phyloP scores from a whole-genome alignment of 169 alveolate genomes.

The Babesia bovis region DNA sequence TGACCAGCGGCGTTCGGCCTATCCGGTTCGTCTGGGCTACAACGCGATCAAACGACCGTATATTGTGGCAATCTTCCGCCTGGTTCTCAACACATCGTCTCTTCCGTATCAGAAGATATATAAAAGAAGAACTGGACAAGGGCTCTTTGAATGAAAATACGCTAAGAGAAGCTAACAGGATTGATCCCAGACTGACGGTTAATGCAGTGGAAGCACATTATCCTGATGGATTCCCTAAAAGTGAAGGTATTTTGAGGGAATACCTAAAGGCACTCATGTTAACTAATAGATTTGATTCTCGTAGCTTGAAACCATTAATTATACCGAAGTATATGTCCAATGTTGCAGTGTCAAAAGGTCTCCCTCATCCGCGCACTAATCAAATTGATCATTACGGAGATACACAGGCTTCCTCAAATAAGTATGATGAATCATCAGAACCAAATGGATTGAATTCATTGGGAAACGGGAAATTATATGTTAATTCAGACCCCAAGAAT shows the following conservation, averaged over 20 bases:
- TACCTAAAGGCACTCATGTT: conserved; percentile 75
- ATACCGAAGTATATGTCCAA: background rate
- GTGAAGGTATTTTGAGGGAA: conserved; percentile 72
- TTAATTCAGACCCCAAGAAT: conserved; percentile 46
- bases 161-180: conserved; percentile 54
- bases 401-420: background rate
- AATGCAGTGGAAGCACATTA: conserved; percentile 56
- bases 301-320: conserved; percentile 53
- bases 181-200: conserved; percentile 54
- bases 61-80: background rate
- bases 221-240: conserved; percentile 30
- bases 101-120: conserved; percentile 20
- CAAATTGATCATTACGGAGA: background rate
- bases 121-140: conserved; percentile 26
- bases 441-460: background rate
- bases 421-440: background rate
- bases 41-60: background rate
- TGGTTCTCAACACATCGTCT: conserved; percentile 37
- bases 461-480: conserved; percentile 32
- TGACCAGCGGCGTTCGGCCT: conserved; percentile 1
- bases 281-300: conserved; percentile 68
- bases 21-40: background rate
- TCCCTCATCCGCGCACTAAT: background rate
- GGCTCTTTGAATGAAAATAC: conserved; percentile 40
- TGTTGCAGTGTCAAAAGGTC: background rate